phyloP scores from a whole-genome alignment of 1,284 basidiomycete species.

The Peniophora sp. region DNA sequence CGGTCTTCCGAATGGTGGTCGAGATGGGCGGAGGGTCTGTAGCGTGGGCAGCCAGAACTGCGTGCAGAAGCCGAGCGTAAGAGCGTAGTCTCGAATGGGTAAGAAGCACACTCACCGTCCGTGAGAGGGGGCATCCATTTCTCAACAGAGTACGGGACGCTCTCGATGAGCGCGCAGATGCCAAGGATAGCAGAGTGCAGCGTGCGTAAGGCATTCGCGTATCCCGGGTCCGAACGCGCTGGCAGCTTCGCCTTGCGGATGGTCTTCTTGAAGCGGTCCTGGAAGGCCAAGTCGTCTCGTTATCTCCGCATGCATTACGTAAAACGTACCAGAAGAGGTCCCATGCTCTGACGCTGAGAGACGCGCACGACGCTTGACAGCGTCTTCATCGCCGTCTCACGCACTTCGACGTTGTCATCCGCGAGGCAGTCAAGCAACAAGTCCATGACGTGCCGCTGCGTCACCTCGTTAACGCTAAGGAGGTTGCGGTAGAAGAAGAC shows the following conservation, averaged over 20 bases:
- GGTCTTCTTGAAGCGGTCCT: constrained; percentile 76
- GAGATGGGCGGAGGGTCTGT: constrained; percentile 91
- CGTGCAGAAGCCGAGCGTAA: constrained; percentile 5
- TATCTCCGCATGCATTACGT: background rate
- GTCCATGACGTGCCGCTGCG: constrained; percentile 69
- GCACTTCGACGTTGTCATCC: constrained; percentile 91
- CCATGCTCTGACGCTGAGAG: constrained; percentile 85
- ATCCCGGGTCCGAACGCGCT: constrained; percentile 61
- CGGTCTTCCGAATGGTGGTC: constrained; percentile 83
- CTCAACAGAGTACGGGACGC: constrained; percentile 73
- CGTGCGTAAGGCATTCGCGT: constrained; percentile 66
- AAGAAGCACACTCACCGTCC: constrained; percentile 41
- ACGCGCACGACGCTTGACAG: constrained; percentile 88
- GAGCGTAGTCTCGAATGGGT: background rate
- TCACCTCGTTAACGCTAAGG: constrained; percentile 60
- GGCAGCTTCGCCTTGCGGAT: constrained; percentile 65
- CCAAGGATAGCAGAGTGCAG: constrained; percentile 90
- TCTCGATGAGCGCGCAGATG: constrained; percentile 77
- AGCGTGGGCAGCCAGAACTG: constrained; percentile 73
- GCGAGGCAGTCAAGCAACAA: constrained; percentile 76
- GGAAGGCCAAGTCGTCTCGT: constrained; percentile 1
- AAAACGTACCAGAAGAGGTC: constrained; percentile 72
- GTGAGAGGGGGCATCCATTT: constrained; percentile 73
- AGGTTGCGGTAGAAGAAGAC: constrained; percentile 88
- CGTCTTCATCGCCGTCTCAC: constrained; percentile 89